Evolutionary conservation across 208 protist genomes (phyloP), one percentile per base, ranked within the genome.

Genomic region (Herpetomonas tarakana): DNA sequence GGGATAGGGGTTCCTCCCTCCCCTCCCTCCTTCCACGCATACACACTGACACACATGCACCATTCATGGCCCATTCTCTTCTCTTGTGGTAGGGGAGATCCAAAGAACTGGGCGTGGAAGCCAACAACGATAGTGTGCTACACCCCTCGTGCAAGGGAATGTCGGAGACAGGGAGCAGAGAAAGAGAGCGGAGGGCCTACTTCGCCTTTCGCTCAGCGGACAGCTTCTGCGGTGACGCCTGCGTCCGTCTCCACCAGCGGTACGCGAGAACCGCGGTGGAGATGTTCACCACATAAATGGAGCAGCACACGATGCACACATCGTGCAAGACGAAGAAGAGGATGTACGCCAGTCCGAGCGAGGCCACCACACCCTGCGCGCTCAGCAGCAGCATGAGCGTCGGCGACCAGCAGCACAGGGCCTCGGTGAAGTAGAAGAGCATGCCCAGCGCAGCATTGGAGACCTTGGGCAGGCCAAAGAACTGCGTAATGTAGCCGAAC

Each of bases 281-380:
- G 38, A 88, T 51, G 54, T 91, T 91, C 24, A 91, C 81, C n/a
- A 88, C 67, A 63, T 91, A 91, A n/a, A 75, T 83, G 7, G 68
- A 80, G 55, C 63, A 77, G 72, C 85, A 92, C 45, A 92, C 85
- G 0, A 88, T 22, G 50, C 85, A 92, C 11, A 91, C 18, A 44
- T 91, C 84, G 18, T 74, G 67, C 63, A 91, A 45, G 21, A 86
- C 60, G 24, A 86, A 38, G 0, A 56, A 71, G 14, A 91, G 68
- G 25, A 91, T 76, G 30, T 73, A 78, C 24, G 80, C 68, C 12
- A 91, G 41, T 21, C 67, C 65, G 14, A 82, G 54, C 16, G 79
- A 78, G 2, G 56, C 63, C 19, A 79, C 26, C 47, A 73, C 60
- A 50, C 81, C 77, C 7, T 55, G 56, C 7, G 58, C 69, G 35